Base-by-base conservation (phyloP, 2,329 filamentous ascomycete genomes). In the Coleophoma cylindrospora region DNA sequence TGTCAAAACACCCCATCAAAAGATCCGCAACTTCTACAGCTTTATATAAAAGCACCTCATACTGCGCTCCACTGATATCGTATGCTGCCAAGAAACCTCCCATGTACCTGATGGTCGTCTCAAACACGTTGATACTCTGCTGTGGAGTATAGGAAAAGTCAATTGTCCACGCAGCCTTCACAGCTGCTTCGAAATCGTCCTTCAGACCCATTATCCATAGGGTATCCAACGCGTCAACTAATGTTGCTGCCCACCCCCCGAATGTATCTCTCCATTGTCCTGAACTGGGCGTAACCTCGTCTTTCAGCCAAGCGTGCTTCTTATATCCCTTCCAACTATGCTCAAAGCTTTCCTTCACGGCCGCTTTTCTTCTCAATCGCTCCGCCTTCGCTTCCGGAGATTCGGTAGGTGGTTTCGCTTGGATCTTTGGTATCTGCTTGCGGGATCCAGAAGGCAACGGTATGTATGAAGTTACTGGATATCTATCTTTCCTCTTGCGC, bases 81-180 rank as follows among this genome's bases (percentile, higher is more conserved):
- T 92, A 96, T 9, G 91, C 92, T 33, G 83, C 84, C 45, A 97
- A 64, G 45, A 97, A 74, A 1, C 92, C 92, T 27, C 92, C 92
- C 13, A 97, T 75, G 62, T 96, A 96, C 43, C 92, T 82, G 64
- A 97, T 96, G 11, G 85, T 89, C 0, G 91, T 95, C 69, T 97
- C 91, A 61, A 96, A 97, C 10, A 95, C 62, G 56, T 65, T 65
- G 1, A 67, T 56, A 34, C 58, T 47, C n/a, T 56, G 53, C 40
- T 54, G 43, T 9, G 61, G 52, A 8, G 62, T 85, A 8, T 79
- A 86, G 2, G 87, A 91, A 61, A 96, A 96, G 67, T 96, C 90
- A 52, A 96, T 94, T 5, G 79, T 69, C 50, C 75, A 75, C 14
- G 89, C 80, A 2, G 79, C 82, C 43, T 79, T 74, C 45, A 89